Conservation (phyloP, 257 asterid species). For the Plantago major region DNA sequence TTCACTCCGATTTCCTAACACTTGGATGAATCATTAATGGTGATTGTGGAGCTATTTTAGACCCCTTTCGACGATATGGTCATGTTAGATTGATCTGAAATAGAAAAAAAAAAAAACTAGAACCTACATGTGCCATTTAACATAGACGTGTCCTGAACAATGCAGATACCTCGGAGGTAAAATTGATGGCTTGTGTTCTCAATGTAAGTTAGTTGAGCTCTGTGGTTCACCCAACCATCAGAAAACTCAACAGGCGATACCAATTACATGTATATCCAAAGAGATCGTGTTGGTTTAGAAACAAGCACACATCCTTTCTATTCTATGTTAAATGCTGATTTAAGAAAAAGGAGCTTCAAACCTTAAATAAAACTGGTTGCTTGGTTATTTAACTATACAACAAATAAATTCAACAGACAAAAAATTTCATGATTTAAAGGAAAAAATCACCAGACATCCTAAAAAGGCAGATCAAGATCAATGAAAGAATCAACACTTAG, state of each 20-base stretch:
- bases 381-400: neutral
- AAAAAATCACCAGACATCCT: constrained; percentile 13
- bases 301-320: neutral
- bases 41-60: neutral
- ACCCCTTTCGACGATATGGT: neutral
- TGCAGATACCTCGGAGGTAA: too few relatives aligned
- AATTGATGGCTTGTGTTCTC: too few relatives aligned
- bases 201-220: too few relatives aligned
- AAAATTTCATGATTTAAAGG: neutral
- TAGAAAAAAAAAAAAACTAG: neutral
- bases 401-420: neutral
- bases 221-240: too few relatives aligned
- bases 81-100: neutral
- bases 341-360: neutral
- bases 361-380: neutral
- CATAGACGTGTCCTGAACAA: neutral
- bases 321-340: neutral
- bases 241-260: too few relatives aligned
- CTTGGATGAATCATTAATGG: neutral
- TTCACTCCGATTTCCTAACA: neutral
- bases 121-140: constrained; percentile 1
- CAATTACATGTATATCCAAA: too few relatives aligned
- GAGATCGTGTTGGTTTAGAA: neutral
- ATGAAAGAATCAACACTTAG: constrained; percentile 15
- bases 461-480: constrained; percentile 28